Conservation (phyloP, 1,139 yeast species). For the Saccharomyces hybrid region DNA sequence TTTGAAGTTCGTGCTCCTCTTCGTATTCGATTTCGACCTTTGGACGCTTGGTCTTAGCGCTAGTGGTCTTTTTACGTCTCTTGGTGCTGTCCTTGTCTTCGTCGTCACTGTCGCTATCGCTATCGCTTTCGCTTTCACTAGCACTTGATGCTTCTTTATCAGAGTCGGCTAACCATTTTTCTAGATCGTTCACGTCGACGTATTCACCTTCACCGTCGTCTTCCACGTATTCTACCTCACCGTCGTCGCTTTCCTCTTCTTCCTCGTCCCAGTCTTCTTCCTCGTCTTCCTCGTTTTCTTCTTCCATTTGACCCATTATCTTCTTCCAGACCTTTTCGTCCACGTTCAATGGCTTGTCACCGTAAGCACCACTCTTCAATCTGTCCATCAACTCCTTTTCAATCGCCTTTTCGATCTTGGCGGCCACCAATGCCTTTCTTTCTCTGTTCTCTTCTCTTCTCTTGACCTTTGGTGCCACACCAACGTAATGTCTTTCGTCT, state of each 20-base stretch:
- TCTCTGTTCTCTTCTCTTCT: conserved; percentile 92
- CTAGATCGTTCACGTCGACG: conserved; percentile 86
- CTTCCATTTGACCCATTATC: conserved; percentile 69
- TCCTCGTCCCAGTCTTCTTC: conserved; percentile 41
- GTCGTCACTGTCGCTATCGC: conserved; percentile 32
- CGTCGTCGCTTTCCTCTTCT: conserved; percentile 58
- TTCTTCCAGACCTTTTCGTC: conserved; percentile 94
- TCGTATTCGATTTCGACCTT: conserved; percentile 81
- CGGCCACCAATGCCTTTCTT: conserved; percentile 93
- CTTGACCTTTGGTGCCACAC: conserved; percentile 87
- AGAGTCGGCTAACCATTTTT: conserved; percentile 78
- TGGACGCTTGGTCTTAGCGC: conserved; percentile 51
- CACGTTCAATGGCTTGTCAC: conserved; percentile 93
- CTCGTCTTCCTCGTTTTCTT: conserved; percentile 58
- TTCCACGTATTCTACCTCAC: conserved; percentile 78
- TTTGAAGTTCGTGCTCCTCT: conserved; percentile 42
- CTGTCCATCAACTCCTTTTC: conserved; percentile 92
- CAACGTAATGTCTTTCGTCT: conserved; percentile 88
- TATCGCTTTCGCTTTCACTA: conserved; percentile 27
- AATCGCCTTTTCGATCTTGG: conserved; percentile 90
- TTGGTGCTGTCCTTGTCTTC: conserved; percentile 34
- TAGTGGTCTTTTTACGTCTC: conserved; percentile 39
- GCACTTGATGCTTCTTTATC: conserved; percentile 38
- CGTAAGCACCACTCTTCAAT: conserved; percentile 95
- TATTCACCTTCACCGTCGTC: conserved; percentile 83